phyloP scores from a whole-genome alignment of 495 filamentous ascomycete species.

The Wilcoxina mikolae region DNA sequence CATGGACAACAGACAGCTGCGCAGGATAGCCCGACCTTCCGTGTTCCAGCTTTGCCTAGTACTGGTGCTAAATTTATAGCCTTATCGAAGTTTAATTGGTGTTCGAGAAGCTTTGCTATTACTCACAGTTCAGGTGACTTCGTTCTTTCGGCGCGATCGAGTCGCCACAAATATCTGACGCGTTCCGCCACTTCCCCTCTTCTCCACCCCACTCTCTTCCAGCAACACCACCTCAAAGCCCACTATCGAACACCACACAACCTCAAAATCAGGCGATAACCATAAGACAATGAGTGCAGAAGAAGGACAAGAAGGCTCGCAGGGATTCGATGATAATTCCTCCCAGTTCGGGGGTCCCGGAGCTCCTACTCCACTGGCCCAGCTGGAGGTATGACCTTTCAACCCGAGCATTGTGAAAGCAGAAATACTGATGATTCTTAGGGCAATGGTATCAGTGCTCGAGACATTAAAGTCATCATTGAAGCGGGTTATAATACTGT shows the following conservation, averaged over 20 bases:
- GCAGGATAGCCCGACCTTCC: no score
- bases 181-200: no score
- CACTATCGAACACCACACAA: background rate
- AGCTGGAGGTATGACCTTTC: conserved; percentile 55
- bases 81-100: no score
- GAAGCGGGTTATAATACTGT: conserved; percentile 92
- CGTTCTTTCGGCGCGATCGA: no score
- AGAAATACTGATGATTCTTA: conserved; percentile 37
- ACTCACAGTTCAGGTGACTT: no score
- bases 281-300: conserved; percentile 40
- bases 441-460: conserved; percentile 64
- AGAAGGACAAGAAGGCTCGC: conserved; percentile 44
- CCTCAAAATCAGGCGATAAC: background rate
- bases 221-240: background rate
- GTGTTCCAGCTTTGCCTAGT: no score
- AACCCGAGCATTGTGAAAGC: background rate
- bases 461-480: conserved; percentile 82
- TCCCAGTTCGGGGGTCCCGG: conserved; percentile 57
- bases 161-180: no score
- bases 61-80: no score
- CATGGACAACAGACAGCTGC: no score
- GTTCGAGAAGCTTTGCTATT: no score
- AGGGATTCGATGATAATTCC: conserved; percentile 44
- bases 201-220: background rate
- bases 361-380: conserved; percentile 77